Conservation (phyloP, 352 stramenopile genomes). For the Phytophthora europaea region DNA sequence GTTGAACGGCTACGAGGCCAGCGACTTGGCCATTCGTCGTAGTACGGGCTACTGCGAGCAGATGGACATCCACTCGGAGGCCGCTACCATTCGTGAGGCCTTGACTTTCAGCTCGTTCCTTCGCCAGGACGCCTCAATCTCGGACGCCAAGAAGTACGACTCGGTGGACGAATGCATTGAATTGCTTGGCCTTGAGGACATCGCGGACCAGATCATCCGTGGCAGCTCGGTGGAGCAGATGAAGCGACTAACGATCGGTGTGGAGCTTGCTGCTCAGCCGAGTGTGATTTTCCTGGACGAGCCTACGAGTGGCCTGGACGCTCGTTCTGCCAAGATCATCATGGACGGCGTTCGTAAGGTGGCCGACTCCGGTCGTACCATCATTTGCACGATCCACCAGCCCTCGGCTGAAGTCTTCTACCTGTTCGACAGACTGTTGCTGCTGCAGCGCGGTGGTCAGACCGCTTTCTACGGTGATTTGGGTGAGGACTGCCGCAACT, state of each 20-base stretch:
- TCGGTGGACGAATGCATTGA: constrained; percentile 33
- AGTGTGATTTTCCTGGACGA: constrained; percentile 33
- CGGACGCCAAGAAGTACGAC: constrained; percentile 36
- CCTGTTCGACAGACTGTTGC: constrained; percentile 80
- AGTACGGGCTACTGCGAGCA: constrained; percentile 74
- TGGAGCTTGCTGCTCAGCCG: constrained; percentile 65
- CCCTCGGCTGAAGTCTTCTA: constrained; percentile 83
- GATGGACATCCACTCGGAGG: constrained; percentile 90
- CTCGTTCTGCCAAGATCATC: constrained; percentile 17
- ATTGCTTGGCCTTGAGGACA: constrained; percentile 30
- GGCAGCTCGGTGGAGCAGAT: constrained; percentile 33
- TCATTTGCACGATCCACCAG: constrained; percentile 93
- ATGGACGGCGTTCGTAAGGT: constrained; percentile 33
- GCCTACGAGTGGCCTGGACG: constrained; percentile 18
- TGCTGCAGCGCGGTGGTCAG: constrained; percentile 58
- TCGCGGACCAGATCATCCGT: constrained; percentile 44
- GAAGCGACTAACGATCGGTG: constrained; percentile 57
- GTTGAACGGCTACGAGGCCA: constrained; percentile 53
- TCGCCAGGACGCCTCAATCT: constrained; percentile 40
- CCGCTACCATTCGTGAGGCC: constrained; percentile 63
- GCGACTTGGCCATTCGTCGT: constrained; percentile 51
- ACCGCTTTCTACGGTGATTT: constrained; percentile 31
- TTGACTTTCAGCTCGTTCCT: constrained; percentile 88
- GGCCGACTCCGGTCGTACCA: constrained; percentile 9
- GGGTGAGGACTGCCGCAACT: constrained; percentile 31